Evolutionary conservation across 1,284 basidiomycete genomes (phyloP).

Genomic region (Amylostereum chailletii): DNA sequence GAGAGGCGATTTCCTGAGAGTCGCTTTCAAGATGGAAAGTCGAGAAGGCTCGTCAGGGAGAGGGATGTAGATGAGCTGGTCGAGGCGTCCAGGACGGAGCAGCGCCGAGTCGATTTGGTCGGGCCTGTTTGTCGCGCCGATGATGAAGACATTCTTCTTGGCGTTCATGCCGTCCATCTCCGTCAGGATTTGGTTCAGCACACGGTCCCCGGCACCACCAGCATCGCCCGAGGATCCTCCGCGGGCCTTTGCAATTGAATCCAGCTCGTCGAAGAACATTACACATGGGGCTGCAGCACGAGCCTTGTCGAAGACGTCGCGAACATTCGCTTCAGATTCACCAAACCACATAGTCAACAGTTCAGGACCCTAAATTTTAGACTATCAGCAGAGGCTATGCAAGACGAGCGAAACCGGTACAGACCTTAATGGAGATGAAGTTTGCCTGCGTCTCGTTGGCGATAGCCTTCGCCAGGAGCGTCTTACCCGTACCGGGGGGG

Average conservation of each 20-base stretch:
- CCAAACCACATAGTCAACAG: constrained; percentile 99
- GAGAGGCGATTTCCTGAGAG: constrained; percentile 90
- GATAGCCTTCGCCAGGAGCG: constrained; percentile 91
- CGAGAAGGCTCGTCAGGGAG: constrained; percentile 92
- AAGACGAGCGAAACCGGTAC: constrained; percentile 5
- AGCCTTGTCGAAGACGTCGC: constrained; percentile 99
- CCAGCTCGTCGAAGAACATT: constrained; percentile 99
- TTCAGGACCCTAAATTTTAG: constrained; percentile 74
- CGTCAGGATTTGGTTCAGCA: constrained; percentile 94
- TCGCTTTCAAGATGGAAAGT: constrained; percentile 85
- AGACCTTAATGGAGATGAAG: constrained; percentile 89
- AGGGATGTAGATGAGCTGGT: constrained; percentile 90
- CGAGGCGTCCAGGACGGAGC: constrained; percentile 97
- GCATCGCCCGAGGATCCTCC: constrained; percentile 79
- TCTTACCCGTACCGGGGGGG: constrained; percentile 96
- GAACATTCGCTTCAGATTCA: constrained; percentile 99
- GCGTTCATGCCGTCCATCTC: constrained; percentile 99
- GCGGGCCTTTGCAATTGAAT: constrained; percentile 97
- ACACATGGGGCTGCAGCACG: constrained; percentile 98
- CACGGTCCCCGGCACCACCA: constrained; percentile 95
- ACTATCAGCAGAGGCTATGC: not conserved
- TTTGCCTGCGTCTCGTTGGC: constrained; percentile 99
- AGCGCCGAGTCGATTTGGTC: constrained; percentile 98
- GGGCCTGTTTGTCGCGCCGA: constrained; percentile 98
- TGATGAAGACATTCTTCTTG: constrained; percentile 99